phyloP scores from a whole-genome alignment of 2,329 filamentous ascomycete species.

The Botrytis galanthina region DNA sequence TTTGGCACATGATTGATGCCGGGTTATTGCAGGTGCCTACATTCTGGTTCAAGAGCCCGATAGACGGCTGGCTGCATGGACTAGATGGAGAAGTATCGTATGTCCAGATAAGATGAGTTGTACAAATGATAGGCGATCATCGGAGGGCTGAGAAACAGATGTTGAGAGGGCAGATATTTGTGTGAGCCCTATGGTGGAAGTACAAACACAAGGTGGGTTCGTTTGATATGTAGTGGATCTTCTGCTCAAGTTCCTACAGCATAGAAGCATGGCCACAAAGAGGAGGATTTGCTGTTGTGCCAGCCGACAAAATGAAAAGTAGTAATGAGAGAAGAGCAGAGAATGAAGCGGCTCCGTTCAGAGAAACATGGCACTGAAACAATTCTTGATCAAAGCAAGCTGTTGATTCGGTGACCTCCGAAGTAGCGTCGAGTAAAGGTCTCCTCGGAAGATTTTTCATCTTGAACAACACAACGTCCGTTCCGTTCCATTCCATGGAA shows the following conservation, averaged over 20 bases:
- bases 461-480: conserved; percentile 12
- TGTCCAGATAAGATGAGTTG: not conserved
- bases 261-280: not conserved
- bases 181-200: not conserved
- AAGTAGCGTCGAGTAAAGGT: not conserved
- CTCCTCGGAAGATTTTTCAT: conserved; percentile 7
- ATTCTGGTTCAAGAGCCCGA: conserved; percentile 7
- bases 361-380: not conserved
- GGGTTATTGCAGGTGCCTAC: not conserved
- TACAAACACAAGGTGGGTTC: not conserved
- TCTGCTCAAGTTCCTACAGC: not conserved
- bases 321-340: not conserved
- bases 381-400: not conserved
- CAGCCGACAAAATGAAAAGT: not conserved
- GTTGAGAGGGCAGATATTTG: conserved; percentile 1
- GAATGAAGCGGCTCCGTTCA: not conserved
- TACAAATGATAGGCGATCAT: conserved; percentile 1
- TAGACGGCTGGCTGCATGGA: conserved; percentile 2
- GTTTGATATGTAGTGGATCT: not conserved
- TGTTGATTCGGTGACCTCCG: conserved; percentile 8
- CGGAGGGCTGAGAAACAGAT: conserved; percentile 1
- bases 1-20: not conserved
- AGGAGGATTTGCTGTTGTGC: not conserved
- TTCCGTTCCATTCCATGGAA: conserved; percentile 15
- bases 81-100: not conserved